phyloP scores from a whole-genome alignment of 768 basidiomycete genomes.

The Mycena rosella region DNA sequence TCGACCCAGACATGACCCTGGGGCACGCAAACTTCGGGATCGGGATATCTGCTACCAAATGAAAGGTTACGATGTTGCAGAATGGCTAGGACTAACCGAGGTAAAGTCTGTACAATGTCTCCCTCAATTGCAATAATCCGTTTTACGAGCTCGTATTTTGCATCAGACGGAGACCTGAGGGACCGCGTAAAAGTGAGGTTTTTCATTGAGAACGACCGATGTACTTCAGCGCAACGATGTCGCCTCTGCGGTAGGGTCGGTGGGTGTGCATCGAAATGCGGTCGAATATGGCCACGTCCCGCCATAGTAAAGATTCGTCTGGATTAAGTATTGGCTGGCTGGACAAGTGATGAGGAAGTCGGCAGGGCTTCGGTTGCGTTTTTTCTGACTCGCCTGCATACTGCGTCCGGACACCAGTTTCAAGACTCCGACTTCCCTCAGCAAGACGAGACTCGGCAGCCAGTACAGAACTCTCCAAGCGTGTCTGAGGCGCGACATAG shows the following conservation, averaged over 20 bases:
- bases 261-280: conserved; percentile 55
- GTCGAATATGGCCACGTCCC: conserved; percentile 76
- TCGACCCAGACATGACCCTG: conserved; percentile 81
- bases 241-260: conserved; percentile 62
- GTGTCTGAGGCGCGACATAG: conserved; percentile 23
- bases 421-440: conserved; percentile 64
- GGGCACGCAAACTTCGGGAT: conserved; percentile 66
- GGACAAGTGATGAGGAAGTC: conserved; percentile 3
- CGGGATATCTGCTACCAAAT: too few relatives aligned
- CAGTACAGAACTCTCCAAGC: conserved; percentile 60
- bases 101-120: conserved; percentile 73
- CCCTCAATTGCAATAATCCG: conserved; percentile 74
- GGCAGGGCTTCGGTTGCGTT: too few relatives aligned
- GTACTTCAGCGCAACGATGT: conserved; percentile 75
- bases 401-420: conserved; percentile 72
- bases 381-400: conserved; percentile 84
- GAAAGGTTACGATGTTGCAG: too few relatives aligned
- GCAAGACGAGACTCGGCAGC: conserved; percentile 65
- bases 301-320: conserved; percentile 66
- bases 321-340: conserved; percentile 81
- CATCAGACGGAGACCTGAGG: conserved; percentile 70
- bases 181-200: conserved; percentile 1
- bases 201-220: neutral
- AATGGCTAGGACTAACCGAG: too few relatives aligned
- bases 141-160: conserved; percentile 69